Percentiles rank a stretch among this genome's conserved stretches.
These are phyloP conservation scores for Sinapis alba DNA, from an alignment of 441 rosid species.

Conservation along the genomic window DNA sequence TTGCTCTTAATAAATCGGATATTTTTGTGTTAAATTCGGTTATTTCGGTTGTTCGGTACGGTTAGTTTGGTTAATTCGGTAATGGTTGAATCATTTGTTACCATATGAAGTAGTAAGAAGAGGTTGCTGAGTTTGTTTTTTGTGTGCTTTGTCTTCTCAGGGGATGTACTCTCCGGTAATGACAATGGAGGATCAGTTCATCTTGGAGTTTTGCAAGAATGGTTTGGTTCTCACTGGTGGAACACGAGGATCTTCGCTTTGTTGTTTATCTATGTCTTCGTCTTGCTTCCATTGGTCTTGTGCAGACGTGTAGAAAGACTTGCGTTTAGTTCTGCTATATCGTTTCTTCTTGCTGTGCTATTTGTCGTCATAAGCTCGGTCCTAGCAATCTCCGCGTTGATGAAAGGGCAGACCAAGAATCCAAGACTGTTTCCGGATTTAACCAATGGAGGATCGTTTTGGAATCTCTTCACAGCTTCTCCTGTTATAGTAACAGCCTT, in stretches of 20 bases:
- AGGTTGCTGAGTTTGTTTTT: neutral
- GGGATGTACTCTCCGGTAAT: slow-evolving; percentile 76
- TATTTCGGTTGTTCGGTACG: no score
- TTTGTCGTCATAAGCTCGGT: slow-evolving; percentile 75
- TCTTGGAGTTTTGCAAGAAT: slow-evolving; percentile 69
- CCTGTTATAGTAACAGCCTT: slow-evolving; percentile 95
- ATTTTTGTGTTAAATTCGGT: no score
- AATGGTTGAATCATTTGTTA: no score
- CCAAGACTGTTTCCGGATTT: slow-evolving; percentile 63
- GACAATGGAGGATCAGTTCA: slow-evolving; percentile 55
- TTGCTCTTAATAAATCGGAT: no score
- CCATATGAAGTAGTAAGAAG: neutral
- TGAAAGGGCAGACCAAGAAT: slow-evolving; percentile 60
- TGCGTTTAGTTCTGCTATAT: slow-evolving; percentile 69
- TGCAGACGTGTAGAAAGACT: slow-evolving; percentile 71
- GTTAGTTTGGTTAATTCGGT: no score
- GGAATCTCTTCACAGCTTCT: slow-evolving; percentile 81
- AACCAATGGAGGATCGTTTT: slow-evolving; percentile 54
- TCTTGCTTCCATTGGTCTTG: slow-evolving; percentile 72
- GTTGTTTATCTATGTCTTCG: slow-evolving; percentile 49
- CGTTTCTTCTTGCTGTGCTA: slow-evolving; percentile 76
- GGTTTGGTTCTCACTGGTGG: slow-evolving; percentile 91
- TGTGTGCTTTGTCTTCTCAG: slow-evolving; percentile 40
- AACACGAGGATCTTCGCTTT: slow-evolving; percentile 61
- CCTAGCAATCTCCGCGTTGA: slow-evolving; percentile 57